Base-by-base conservation (phyloP, 2,329 filamentous ascomycete species). In the Claviceps lovelessii region DNA sequence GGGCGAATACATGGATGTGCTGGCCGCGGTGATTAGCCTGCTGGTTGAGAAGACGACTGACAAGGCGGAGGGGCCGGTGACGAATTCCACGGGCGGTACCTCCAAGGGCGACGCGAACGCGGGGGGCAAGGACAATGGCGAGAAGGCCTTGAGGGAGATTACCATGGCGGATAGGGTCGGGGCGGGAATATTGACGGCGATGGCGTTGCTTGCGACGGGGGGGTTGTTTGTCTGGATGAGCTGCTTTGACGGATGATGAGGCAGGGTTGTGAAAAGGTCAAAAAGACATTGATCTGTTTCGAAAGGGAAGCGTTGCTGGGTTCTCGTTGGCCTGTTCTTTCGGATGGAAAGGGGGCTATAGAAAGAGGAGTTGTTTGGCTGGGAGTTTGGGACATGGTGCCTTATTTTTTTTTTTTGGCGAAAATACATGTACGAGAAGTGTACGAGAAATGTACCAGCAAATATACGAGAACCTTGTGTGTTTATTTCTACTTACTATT, bases 171-270 rank as follows among this genome's bases (percentile, higher is more conserved):
- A 54, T 28, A 39, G 29, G 41, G 39, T 48, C n/a, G 53, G 39
- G 17, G 51, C 76, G 1, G 72, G 70, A 0, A 72, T 78, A 52
- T 15, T 78, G 50, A 78, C 76, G 0, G 64, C 72, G 29, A 4
- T 76, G 1, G 58, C 77, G 2, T 60, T 76, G 31, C 66, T 68
- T 0, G 65, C 67, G 19, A 68, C 69, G 1, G 54, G 75, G 3
- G 70, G 69, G 13, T 70, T 71, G 6, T 77, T 76, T 63, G 65
- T 69, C 29, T 79, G 76, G 76, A 77, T 78, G 74, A 73, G 72
- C 56, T 53, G 58, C 13, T 61, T 65, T 53, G 64, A 66, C 13
- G 39, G 44, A 23, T 23, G 23, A 23, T 23, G 23, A 23, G 23
- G 23, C 23, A 3, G 3, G 23, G 23, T 1, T 23, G 23, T 23